Conservation (phyloP, 495 filamentous ascomycete genomes). For the Neurospora sp. region DNA sequence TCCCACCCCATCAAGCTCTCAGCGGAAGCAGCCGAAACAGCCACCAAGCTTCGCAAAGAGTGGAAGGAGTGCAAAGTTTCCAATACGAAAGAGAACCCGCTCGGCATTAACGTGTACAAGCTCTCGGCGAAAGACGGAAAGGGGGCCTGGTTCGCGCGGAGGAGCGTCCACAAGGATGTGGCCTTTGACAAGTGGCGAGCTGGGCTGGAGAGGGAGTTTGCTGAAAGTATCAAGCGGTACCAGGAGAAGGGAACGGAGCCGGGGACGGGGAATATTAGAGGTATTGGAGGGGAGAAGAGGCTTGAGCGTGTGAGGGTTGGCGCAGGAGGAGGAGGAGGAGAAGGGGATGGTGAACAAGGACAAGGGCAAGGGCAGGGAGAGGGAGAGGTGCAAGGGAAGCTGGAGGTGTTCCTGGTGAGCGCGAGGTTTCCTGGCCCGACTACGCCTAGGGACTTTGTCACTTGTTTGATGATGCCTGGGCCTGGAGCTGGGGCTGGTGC, state of each 20-base stretch:
- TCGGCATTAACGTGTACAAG: conserved; percentile 72
- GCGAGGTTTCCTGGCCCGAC: conserved; percentile 88
- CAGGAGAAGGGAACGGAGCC: conserved; percentile 36
- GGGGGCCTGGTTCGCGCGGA: conserved; percentile 81
- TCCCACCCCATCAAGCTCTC: conserved; percentile 7
- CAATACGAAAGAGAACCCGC: conserved; percentile 54
- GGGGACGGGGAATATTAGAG: conserved; percentile 63
- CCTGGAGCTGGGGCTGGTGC: conserved; percentile 6
- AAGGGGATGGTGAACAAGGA: conserved; percentile 38
- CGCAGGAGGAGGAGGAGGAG: conserved; percentile 28
- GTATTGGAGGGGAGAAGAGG: conserved; percentile 69
- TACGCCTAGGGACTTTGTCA: conserved; percentile 78
- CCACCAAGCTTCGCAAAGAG: conserved; percentile 51
- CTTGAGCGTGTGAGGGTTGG: conserved; percentile 46
- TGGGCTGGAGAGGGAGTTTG: conserved; percentile 51
- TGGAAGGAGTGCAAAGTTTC: conserved; percentile 80
- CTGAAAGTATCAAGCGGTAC: conserved; percentile 47
- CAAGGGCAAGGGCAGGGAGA: not conserved
- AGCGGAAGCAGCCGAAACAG: conserved; percentile 6
- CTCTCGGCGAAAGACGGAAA: conserved; percentile 66
- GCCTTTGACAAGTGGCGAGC: conserved; percentile 58
- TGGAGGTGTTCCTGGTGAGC: conserved; percentile 65
- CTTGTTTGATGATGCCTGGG: conserved; percentile 55
- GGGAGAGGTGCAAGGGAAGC: not conserved
- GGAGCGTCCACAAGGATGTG: conserved; percentile 63